A percentile compares a stretch with the other conserved stretches of the same genome.
phyloP scores from a whole-genome alignment of 352 stramenopile genomes.

The Phytophthora megakarya region DNA sequence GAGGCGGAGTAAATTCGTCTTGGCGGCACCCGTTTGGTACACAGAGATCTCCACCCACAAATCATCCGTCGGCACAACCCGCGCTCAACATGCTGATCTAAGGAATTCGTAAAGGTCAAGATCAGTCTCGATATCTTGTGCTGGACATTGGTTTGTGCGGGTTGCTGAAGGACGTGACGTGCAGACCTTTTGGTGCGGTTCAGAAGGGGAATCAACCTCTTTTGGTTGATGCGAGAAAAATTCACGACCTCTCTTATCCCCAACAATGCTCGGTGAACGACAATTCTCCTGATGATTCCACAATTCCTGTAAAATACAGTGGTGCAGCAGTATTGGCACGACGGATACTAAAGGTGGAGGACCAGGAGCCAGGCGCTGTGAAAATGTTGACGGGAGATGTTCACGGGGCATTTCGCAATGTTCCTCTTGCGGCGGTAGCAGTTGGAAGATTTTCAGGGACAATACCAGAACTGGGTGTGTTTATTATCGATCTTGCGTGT shows the following conservation, averaged over 20 bases:
- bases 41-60: neutral
- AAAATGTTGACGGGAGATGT: slow-evolving; percentile 9
- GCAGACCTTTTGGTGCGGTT: slow-evolving; percentile 21
- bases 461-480: neutral
- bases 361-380: neutral
- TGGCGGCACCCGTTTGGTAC: neutral
- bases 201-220: neutral
- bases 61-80: neutral
- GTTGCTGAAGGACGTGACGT: neutral
- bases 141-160: slow-evolving; percentile 7
- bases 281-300: neutral
- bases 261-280: neutral
- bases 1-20: neutral
- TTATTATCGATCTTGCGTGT: slow-evolving; percentile 8
- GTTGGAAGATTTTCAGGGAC: slow-evolving; percentile 9
- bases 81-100: slow-evolving; percentile 10
- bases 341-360: neutral
- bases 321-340: neutral
- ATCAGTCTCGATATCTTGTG: slow-evolving; percentile 10
- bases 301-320: slow-evolving; percentile 1
- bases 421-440: neutral
- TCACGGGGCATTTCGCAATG: slow-evolving; percentile 1
- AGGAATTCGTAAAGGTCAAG: slow-evolving; percentile 9
- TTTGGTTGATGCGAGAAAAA: slow-evolving; percentile 1
- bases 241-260: slow-evolving; percentile 7